Conservation (phyloP, 768 basidiomycete genomes). For the Punctularia strigosozonata region DNA sequence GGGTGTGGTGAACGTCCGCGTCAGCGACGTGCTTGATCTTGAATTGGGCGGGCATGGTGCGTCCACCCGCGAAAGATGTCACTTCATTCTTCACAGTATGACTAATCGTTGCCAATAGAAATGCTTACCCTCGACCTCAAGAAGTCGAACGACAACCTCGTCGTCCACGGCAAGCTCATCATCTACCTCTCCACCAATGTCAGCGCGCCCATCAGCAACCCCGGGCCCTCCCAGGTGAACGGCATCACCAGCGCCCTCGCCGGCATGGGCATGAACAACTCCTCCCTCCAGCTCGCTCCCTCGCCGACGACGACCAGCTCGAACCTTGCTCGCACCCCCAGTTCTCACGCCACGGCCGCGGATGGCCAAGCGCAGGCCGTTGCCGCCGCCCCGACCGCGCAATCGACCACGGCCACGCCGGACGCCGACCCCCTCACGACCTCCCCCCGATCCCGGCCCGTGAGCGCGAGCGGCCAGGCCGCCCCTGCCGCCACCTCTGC, state of each 20-base stretch:
- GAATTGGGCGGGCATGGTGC: slow-evolving; percentile 91
- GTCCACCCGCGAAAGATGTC: not conserved
- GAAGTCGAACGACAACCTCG: slow-evolving; percentile 97
- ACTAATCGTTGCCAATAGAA: slow-evolving; percentile 38
- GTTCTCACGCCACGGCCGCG: slow-evolving; percentile 49
- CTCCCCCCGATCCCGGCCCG: slow-evolving; percentile 19
- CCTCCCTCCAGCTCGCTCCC: slow-evolving; percentile 48
- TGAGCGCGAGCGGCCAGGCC: slow-evolving; percentile 22
- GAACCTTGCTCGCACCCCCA: slow-evolving; percentile 25
- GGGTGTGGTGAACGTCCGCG: slow-evolving; percentile 92
- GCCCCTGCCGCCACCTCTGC: slow-evolving; percentile 10
- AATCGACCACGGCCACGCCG: slow-evolving; percentile 2
- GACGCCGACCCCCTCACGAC: slow-evolving; percentile 8
- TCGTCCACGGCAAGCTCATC: slow-evolving; percentile 96
- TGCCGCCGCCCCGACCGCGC: slow-evolving; percentile 18
- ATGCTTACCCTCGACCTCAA: slow-evolving; percentile 95
- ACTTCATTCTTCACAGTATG: slow-evolving; percentile 1
- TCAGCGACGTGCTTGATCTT: slow-evolving; percentile 83
- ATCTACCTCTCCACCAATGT: slow-evolving; percentile 92
- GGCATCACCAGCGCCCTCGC: slow-evolving; percentile 47
- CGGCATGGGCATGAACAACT: slow-evolving; percentile 48
- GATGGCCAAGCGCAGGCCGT: slow-evolving; percentile 29
- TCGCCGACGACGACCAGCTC: slow-evolving; percentile 22
- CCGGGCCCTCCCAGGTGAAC: slow-evolving; percentile 63
- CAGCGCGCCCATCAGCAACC: slow-evolving; percentile 72